Percentiles rank a stretch among this genome's conserved stretches.
phyloP scores from a whole-genome alignment of 2,329 filamentous ascomycete genomes.

The Ophiostoma himal-ulmi region DNA sequence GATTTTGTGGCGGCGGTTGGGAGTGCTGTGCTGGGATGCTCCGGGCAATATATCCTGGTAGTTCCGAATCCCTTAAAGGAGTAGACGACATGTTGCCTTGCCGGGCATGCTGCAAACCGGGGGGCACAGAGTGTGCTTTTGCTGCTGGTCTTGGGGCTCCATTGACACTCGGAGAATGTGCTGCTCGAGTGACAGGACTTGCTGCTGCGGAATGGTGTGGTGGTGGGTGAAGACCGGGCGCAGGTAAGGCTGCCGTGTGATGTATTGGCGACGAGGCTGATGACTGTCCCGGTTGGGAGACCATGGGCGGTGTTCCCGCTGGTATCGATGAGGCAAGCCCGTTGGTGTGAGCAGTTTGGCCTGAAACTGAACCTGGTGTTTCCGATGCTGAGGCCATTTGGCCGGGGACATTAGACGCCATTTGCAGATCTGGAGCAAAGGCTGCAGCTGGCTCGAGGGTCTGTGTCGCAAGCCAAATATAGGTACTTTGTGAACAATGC shows the following conservation, averaged over 20 bases:
- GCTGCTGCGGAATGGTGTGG: neutral
- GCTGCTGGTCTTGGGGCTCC: neutral
- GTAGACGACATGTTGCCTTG: neutral
- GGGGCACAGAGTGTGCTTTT: neutral
- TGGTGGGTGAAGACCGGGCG: neutral
- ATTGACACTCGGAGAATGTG: neutral
- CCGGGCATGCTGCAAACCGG: neutral
- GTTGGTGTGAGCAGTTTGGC: neutral
- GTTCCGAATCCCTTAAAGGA: neutral
- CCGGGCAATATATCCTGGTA: neutral
- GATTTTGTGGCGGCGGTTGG: neutral
- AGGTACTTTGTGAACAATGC: neutral
- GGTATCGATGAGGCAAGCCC: neutral
- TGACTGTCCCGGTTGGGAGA: neutral
- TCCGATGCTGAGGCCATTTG: neutral
- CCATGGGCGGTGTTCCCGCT: neutral
- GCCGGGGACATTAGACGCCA: neutral
- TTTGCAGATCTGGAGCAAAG: neutral
- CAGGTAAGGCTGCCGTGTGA: neutral
- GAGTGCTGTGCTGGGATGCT: neutral
- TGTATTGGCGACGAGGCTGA: neutral
- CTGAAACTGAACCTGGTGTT: neutral
- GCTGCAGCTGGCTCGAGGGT: neutral
- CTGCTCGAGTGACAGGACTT: neutral
- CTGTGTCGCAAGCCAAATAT: neutral